Evolutionary conservation across 495 filamentous ascomycete genomes (phyloP).

Genomic region (Hapsidospora chrysogenum): DNA sequence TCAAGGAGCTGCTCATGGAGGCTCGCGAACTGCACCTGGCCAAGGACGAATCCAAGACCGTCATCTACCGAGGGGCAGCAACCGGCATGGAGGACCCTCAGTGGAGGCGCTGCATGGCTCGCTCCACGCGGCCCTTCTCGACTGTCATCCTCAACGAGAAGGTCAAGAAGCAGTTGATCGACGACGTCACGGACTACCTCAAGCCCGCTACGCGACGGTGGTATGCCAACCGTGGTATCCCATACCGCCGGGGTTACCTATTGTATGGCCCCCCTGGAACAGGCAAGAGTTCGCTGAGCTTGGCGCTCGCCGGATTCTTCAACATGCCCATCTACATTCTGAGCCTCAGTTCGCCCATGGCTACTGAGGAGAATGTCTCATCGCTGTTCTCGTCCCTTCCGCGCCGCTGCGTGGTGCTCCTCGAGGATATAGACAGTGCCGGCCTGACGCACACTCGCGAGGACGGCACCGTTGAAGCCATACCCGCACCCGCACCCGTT

Average conservation of each 20-base stretch:
- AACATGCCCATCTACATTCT: slow-evolving; percentile 57
- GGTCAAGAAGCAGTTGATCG: slow-evolving; percentile 57
- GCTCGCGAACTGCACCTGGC: slow-evolving; percentile 40
- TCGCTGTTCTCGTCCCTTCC: slow-evolving; percentile 54
- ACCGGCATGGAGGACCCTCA: slow-evolving; percentile 16
- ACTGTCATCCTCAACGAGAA: slow-evolving; percentile 71
- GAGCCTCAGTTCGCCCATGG: slow-evolving; percentile 39
- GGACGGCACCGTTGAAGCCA: not conserved
- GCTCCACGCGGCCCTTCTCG: slow-evolving; percentile 59
- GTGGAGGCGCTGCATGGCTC: slow-evolving; percentile 38
- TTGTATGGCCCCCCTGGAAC: slow-evolving; percentile 84
- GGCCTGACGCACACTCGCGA: slow-evolving; percentile 46
- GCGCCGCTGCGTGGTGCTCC: slow-evolving; percentile 48
- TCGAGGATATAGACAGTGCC: slow-evolving; percentile 60
- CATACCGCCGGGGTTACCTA: slow-evolving; percentile 67
- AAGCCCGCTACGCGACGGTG: slow-evolving; percentile 58
- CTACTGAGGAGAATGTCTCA: slow-evolving; percentile 56
- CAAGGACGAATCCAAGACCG: slow-evolving; percentile 42
- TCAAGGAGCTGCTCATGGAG: slow-evolving; percentile 51
- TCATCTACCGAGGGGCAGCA: slow-evolving; percentile 44
- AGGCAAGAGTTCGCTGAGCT: slow-evolving; percentile 41
- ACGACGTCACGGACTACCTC: slow-evolving; percentile 81
- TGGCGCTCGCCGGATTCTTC: slow-evolving; percentile 56
- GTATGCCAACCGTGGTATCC: slow-evolving; percentile 62
- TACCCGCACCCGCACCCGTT: not conserved